Conservation (phyloP, 371 early-diverging fungal genomes). For the Mucor mucedo region DNA sequence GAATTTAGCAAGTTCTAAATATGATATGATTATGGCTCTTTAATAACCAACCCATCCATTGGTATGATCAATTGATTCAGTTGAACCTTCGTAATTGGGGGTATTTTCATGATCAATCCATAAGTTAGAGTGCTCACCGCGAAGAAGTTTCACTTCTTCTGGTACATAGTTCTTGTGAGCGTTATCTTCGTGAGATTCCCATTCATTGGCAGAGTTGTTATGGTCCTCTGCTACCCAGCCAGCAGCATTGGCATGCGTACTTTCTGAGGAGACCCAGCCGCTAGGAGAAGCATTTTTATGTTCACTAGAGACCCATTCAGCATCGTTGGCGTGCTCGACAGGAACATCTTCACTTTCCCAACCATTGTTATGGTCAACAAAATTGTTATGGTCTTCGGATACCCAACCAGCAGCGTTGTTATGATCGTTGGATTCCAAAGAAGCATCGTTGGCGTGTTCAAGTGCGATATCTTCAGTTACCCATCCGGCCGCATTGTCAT, state of each 20-base stretch:
- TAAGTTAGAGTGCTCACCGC: constrained; percentile 12
- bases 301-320: constrained; percentile 21
- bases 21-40: background rate
- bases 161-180: background rate
- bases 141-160: constrained; percentile 21
- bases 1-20: background rate
- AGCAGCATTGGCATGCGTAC: background rate
- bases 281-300: constrained; percentile 8
- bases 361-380: constrained; percentile 1
- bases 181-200: constrained; percentile 14
- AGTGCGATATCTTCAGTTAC: constrained; percentile 13
- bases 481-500: constrained; percentile 21
- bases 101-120: constrained; percentile 16
- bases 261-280: constrained; percentile 18
- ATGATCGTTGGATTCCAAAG: constrained; percentile 5
- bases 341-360: constrained; percentile 12
- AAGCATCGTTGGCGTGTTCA: background rate
- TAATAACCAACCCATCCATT: constrained; percentile 20
- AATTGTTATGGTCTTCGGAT: constrained; percentile 11
- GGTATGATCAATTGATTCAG: constrained; percentile 1
- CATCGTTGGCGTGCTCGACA: constrained; percentile 5
- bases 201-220: constrained; percentile 14
- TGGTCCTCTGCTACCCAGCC: constrained; percentile 19
- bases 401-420: constrained; percentile 26
- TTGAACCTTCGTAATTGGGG: constrained; percentile 10